Conservation (phyloP, 441 rosid species). For the Macaranga tanarius region DNA sequence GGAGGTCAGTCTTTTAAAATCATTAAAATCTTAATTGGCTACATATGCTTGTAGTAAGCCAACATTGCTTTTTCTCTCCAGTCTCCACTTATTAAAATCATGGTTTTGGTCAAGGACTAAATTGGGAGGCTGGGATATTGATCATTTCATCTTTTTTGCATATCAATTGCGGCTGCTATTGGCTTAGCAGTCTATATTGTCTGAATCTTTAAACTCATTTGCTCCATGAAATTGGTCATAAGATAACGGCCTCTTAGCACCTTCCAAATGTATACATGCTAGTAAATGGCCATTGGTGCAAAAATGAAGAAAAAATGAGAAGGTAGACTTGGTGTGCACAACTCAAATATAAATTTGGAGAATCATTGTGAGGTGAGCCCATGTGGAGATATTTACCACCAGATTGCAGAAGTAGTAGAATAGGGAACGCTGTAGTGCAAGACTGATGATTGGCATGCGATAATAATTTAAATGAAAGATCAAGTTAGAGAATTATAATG, state of each 20-base stretch:
- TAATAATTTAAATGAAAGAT: neutral
- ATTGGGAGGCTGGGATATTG: neutral
- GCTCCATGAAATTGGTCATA: neutral
- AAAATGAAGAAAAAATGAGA: neutral
- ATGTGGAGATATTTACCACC: neutral
- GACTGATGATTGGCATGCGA: neutral
- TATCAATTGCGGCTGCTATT: neutral
- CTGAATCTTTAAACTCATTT: neutral
- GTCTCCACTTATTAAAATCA: neutral
- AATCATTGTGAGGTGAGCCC: neutral
- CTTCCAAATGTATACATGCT: neutral
- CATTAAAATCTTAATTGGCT: neutral
- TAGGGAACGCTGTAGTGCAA: neutral
- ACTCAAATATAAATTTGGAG: neutral
- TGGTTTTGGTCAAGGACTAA: neutral
- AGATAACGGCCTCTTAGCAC: neutral
- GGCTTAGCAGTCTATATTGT: neutral
- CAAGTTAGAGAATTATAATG: neutral
- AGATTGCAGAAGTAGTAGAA: neutral
- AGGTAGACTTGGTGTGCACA: neutral
- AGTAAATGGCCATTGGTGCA: neutral
- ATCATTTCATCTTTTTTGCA: neutral
- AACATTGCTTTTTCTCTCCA: neutral
- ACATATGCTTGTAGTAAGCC: neutral
- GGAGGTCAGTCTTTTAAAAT: slow-evolving; percentile 39